Base-by-base conservation (phyloP, 1,139 yeast species). In the Kazachstania sp. region DNA sequence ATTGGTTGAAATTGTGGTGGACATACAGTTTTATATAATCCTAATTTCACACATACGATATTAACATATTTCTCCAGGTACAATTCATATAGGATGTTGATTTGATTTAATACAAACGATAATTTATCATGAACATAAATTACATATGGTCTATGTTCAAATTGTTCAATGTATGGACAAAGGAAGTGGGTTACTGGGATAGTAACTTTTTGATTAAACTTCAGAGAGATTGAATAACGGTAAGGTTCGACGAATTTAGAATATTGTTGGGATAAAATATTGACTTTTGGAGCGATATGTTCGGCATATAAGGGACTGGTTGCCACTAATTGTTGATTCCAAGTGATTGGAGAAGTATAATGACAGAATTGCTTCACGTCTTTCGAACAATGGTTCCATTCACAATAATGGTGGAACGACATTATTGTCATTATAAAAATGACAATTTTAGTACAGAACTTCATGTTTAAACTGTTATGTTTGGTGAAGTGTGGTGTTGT, bases 371-470 rank as follows among this genome's bases (percentile, higher is more conserved):
- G 48, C 15, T 39, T 42, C 31, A 54, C 45, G 11, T 51, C 49
- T 11, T 35, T 44, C 9, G 56, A 49, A 36, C 58, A 52, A 13
- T 49, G 46, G 26, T 47, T 50, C 20, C 45, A 43, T 34, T 51
- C 41, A 44, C 61, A 56, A 23, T 45, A 51, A 32, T 50, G 55
- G 30, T 54, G 60, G 12, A 56, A 37, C 3, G 55, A 49, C 19
- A 54, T 43, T 16, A 52, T 19, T n/a, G 54, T 39, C 12, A 48
- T 26, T 35, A 54, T 26, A n/a, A 46, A 34, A 16, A 51, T 40
- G 2, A 51, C 26, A 26, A 55, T 40, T 32, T 49, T 53, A 26
- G 49, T 39, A 32, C 43, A 41, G 13, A 50, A 38, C 41, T 50
- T 53, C 58, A 54, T 54, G 19, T 16, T 15, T 32, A 32, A 23